A percentile compares a stretch with the other conserved stretches of the same genome.
These are phyloP conservation scores for Xylaria polymorpha DNA, from an alignment of 2,329 filamentous ascomycete genomes.

Conservation along the genomic window DNA sequence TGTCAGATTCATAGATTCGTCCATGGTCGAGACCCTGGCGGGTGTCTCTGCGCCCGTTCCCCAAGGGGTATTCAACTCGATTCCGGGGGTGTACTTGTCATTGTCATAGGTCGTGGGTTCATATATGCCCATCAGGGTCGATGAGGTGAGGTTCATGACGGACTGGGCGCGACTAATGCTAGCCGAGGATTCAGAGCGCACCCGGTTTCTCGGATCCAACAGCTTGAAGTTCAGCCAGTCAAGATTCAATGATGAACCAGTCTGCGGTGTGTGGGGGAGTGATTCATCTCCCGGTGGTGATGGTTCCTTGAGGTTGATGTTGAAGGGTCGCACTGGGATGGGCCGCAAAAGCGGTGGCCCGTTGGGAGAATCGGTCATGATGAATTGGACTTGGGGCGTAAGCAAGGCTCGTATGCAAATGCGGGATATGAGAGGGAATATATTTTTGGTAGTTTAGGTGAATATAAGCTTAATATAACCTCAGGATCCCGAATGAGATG, in stretches of 20 bases:
- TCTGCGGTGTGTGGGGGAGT: constrained; percentile 55
- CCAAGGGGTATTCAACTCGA: constrained; percentile 76
- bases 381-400: neutral
- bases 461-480: neutral
- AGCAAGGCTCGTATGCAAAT: neutral
- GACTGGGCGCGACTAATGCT: constrained; percentile 78
- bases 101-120: constrained; percentile 70
- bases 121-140: constrained; percentile 93
- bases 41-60: constrained; percentile 81
- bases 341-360: constrained; percentile 73
- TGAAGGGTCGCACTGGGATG: constrained; percentile 77
- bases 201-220: constrained; percentile 43
- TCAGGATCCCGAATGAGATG: too few relatives aligned
- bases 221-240: constrained; percentile 53
- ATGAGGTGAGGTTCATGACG: constrained; percentile 85
- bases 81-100: constrained; percentile 53
- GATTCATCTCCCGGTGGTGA: constrained; percentile 58
- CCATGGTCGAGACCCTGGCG: constrained; percentile 55
- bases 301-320: constrained; percentile 62
- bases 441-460: neutral
- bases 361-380: constrained; percentile 48
- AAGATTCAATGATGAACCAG: constrained; percentile 58
- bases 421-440: neutral
- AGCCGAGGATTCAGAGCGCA: constrained; percentile 48
- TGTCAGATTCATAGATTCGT: constrained; percentile 45